Conservation (phyloP, 148 eudicot species). For the Gaultheria prostrata region DNA sequence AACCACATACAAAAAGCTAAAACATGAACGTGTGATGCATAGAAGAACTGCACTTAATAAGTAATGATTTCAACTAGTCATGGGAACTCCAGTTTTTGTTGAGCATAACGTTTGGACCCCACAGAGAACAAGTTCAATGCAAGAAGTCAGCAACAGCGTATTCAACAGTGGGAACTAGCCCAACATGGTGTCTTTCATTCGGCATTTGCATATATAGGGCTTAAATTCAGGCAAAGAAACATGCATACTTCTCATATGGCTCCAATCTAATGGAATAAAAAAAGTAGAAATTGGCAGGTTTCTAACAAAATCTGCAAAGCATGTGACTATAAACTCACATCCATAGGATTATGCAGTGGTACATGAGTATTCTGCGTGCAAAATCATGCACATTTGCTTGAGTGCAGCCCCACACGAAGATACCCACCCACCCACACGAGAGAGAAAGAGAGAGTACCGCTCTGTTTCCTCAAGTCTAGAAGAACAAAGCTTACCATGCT, state of each 20-base stretch:
- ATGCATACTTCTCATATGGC: neutral
- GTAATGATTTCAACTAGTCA: neutral
- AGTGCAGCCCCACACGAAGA: neutral
- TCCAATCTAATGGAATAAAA: neutral
- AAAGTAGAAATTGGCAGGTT: constrained; percentile 4
- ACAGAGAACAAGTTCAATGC: neutral
- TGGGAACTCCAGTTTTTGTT: neutral
- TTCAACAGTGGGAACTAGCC: neutral
- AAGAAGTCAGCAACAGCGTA: neutral
- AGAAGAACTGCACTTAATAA: neutral
- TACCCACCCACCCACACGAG: neutral
- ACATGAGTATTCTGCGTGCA: neutral
- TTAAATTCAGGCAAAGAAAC: neutral
- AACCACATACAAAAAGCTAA: neutral
- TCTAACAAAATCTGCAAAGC: neutral
- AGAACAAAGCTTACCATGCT: constrained; percentile 94
- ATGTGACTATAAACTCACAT: neutral
- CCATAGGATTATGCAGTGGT: neutral
- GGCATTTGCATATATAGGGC: neutral
- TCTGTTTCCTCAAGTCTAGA: constrained; percentile 80
- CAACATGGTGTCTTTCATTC: neutral
- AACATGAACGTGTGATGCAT: neutral
- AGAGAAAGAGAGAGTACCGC: constrained; percentile 29
- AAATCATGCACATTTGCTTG: neutral
- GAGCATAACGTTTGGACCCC: neutral